phyloP scores from a whole-genome alignment of 2,329 filamentous ascomycete genomes.

The Fusarium pseudocircinatum region DNA sequence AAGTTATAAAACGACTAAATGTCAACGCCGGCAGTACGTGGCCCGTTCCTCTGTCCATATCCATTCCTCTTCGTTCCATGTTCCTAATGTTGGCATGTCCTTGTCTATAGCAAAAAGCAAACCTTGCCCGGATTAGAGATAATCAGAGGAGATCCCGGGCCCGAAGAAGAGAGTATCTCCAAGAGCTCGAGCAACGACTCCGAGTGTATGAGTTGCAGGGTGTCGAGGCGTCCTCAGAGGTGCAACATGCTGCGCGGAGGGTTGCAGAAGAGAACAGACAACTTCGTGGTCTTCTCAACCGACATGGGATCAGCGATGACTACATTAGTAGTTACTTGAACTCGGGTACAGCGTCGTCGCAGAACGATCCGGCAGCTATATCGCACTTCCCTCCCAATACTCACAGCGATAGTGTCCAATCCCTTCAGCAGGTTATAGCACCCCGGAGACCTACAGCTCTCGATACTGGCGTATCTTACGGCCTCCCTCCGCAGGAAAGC shows the following conservation, averaged over 20 bases:
- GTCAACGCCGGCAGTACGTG: constrained; percentile 47
- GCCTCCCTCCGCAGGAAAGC: constrained; percentile 45
- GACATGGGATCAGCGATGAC: constrained; percentile 65
- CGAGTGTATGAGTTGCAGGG: constrained; percentile 71
- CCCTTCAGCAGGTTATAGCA: constrained; percentile 51
- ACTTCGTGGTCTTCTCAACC: constrained; percentile 67
- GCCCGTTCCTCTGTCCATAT: constrained; percentile 11
- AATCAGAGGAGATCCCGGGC: constrained; percentile 82
- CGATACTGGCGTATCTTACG: constrained; percentile 42
- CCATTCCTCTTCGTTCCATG: constrained; percentile 10
- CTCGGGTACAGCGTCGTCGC: constrained; percentile 23
- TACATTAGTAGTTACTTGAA: constrained; percentile 60
- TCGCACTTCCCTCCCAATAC: constrained; percentile 37
- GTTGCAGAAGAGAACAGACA: constrained; percentile 76
- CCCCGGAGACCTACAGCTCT: constrained; percentile 48
- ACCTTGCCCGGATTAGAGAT: constrained; percentile 71
- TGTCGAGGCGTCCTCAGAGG: constrained; percentile 74
- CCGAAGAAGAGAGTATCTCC: constrained; percentile 76
- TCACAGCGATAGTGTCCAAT: constrained; percentile 43
- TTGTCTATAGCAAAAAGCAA: constrained; percentile 49
- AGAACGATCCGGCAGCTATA: constrained; percentile 33
- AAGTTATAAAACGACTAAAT: constrained; percentile 43
- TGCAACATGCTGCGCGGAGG: constrained; percentile 74
- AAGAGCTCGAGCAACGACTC: constrained; percentile 71
- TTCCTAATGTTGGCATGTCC: constrained; percentile 29